Evolutionary conservation across 306 rosid species (phyloP), one percentile per base, ranked within the genome.

Genomic region (Trichosanthes cucumerina): DNA sequence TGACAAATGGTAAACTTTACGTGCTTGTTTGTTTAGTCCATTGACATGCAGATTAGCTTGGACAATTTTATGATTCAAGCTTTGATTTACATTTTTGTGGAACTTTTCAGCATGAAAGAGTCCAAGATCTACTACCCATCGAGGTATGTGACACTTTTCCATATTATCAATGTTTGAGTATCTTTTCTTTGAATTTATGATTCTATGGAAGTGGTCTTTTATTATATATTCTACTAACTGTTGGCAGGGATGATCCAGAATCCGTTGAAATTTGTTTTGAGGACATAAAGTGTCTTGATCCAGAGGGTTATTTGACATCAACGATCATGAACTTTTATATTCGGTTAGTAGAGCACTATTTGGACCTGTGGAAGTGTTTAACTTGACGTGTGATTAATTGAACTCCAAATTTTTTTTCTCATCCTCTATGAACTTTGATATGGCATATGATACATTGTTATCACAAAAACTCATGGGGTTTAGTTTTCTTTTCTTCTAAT

Each of bases 291-390:
- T 95, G 97, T 87, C 99, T 95, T 84, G 90, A 86, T 46, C 93
- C 99, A 33, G 85, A 81, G 85, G 81, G 89, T 82, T 95, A 84
- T 85, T 86, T 95, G 85, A 85, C 95, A 79, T 95, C 97, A 66
- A 88, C 93, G 78, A 92, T 92, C 8, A 95, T 92, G 97, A 92
- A 92, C 86, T 95, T 95, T 78, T 95, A 91, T 82, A 91, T 95
- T 66, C 89, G 95, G 99, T 95, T 86, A 82, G 85, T 81, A 76
- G 39, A 56, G 56, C 54, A 23, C 41, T 23, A 23, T 41, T 79
- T 79, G 44, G 70, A 79, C 71, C 43, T 79, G 9, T 73, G 24
- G 28, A 73, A 73, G 59, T 19, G 57, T 49, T 28, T 47, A 73
- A 49, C 77, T 73, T 28, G 60, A 49, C 33, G 59, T 70, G 34